Conservation (phyloP, 805 yeast genomes). For the Myxozyma nipponensis region DNA sequence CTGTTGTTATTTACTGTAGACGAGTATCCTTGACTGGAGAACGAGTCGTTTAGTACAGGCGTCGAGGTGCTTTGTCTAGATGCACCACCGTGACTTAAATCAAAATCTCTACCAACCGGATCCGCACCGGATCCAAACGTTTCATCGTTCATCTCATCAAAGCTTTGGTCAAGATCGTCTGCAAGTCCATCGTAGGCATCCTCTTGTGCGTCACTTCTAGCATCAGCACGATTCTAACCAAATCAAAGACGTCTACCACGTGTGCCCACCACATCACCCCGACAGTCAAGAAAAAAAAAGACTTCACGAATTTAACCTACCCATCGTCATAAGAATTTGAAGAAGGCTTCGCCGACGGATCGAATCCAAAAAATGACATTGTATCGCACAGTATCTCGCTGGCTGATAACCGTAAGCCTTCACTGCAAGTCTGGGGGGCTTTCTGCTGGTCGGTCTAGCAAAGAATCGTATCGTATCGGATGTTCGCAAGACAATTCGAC, state of each 20-base stretch:
- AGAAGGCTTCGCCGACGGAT: constrained; percentile 21
- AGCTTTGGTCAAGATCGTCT: constrained; percentile 57
- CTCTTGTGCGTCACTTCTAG: constrained; percentile 39
- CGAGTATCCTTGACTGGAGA: background rate
- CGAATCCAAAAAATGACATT: constrained; percentile 30
- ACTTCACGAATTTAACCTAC: background rate
- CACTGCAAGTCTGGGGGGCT: too few species aligned
- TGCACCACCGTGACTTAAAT: constrained; percentile 46
- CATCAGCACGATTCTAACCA: background rate
- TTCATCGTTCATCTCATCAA: constrained; percentile 76
- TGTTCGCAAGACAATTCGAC: too few species aligned
- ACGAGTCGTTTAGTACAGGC: background rate
- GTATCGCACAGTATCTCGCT: too few species aligned
- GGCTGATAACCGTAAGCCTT: too few species aligned
- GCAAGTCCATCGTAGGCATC: constrained; percentile 80
- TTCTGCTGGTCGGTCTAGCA: too few species aligned
- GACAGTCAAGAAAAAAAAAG: background rate
- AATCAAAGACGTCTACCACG: too few species aligned
- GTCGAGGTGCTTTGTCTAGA: constrained; percentile 32
- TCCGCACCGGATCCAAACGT: constrained; percentile 60
- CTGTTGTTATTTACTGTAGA: constrained; percentile 1
- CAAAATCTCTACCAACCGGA: constrained; percentile 58
- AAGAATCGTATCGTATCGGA: too few species aligned
- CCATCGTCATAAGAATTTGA: constrained; percentile 11
- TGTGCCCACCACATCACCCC: background rate